phyloP scores from a whole-genome alignment of 2,329 filamentous ascomycete genomes.

The Colletotrichum spinosum region DNA sequence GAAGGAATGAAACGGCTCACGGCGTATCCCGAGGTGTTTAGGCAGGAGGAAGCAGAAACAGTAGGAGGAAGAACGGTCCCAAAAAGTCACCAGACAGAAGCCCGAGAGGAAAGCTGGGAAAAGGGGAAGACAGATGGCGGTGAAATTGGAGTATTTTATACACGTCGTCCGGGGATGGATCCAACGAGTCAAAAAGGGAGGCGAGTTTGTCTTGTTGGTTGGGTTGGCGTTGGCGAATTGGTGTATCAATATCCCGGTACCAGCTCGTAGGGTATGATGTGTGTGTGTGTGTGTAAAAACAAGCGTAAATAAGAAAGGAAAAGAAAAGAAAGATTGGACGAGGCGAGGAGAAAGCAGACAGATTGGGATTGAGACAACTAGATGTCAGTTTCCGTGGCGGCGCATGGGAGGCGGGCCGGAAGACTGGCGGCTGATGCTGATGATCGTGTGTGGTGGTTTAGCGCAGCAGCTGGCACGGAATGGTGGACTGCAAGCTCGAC shows the following conservation, averaged over 20 bases:
- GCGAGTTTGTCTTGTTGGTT: slow-evolving; percentile 35
- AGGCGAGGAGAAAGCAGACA: slow-evolving; percentile 33
- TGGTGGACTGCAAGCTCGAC: not conserved
- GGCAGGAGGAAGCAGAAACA: not conserved
- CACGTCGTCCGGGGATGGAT: slow-evolving; percentile 8
- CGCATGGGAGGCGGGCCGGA: slow-evolving; percentile 35
- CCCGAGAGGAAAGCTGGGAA: slow-evolving; percentile 19
- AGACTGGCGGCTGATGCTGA: slow-evolving; percentile 1
- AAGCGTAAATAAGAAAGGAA: slow-evolving; percentile 9
- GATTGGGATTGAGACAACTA: slow-evolving; percentile 34
- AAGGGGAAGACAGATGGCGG: slow-evolving; percentile 18
- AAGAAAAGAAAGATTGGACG: slow-evolving; percentile 38
- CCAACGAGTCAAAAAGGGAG: slow-evolving; percentile 27
- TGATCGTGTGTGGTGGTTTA: slow-evolving; percentile 7
- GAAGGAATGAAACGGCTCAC: slow-evolving; percentile 3
- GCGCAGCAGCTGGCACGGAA: slow-evolving; percentile 28
- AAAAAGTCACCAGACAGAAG: slow-evolving; percentile 14
- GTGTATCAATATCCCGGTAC: slow-evolving; percentile 35
- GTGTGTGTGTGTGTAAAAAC: not conserved
- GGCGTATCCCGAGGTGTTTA: slow-evolving; percentile 6
- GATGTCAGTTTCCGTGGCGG: slow-evolving; percentile 37
- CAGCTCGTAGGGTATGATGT: slow-evolving; percentile 31
- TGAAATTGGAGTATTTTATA: slow-evolving; percentile 34
- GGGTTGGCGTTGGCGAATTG: slow-evolving; percentile 27
- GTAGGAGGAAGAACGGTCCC: slow-evolving; percentile 1